phyloP scores from a whole-genome alignment of 2,329 filamentous ascomycete species.

The Malbranchea cinnamomea region DNA sequence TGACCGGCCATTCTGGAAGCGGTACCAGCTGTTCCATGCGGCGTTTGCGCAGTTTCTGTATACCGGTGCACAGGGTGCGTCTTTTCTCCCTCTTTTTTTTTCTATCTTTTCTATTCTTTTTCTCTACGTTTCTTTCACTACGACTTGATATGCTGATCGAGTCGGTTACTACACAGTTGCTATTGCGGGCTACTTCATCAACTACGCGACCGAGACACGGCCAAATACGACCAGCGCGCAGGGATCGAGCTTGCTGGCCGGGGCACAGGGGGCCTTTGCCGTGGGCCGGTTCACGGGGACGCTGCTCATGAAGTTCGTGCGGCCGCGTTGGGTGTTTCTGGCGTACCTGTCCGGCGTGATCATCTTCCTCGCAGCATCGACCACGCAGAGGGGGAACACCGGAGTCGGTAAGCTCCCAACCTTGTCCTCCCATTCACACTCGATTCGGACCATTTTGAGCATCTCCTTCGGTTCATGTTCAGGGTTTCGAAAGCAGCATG shows the following conservation, averaged over 20 bases:
- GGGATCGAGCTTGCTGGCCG: slow-evolving; percentile 55
- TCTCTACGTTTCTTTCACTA: slow-evolving; percentile 14
- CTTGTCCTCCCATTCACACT: too few species aligned
- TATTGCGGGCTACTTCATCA: slow-evolving; percentile 52
- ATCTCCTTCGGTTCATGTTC: not conserved
- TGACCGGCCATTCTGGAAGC: slow-evolving; percentile 47
- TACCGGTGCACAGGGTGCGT: slow-evolving; percentile 53
- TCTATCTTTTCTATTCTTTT: slow-evolving; percentile 10
- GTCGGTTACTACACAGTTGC: slow-evolving; percentile 18
- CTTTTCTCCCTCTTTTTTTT: slow-evolving; percentile 13
- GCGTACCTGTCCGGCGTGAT: slow-evolving; percentile 50
- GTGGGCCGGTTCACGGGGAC: slow-evolving; percentile 56
- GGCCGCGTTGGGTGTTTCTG: slow-evolving; percentile 56
- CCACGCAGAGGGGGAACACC: slow-evolving; percentile 32
- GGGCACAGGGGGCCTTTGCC: slow-evolving; percentile 59
- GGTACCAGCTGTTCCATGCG: slow-evolving; percentile 63
- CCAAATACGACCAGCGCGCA: slow-evolving; percentile 37
- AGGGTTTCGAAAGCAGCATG: not conserved
- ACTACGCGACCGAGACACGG: slow-evolving; percentile 51
- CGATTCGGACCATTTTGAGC: not conserved
- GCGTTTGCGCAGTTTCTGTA: slow-evolving; percentile 67
- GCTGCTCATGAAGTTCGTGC: slow-evolving; percentile 49
- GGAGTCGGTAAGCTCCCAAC: slow-evolving; percentile 28
- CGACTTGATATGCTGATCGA: not conserved
- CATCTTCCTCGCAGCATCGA: slow-evolving; percentile 39